A percentile compares a stretch with the other conserved stretches of the same genome.
phyloP scores from a whole-genome alignment of 2,329 filamentous ascomycete genomes.

The Aaosphaeria pasadenensis region DNA sequence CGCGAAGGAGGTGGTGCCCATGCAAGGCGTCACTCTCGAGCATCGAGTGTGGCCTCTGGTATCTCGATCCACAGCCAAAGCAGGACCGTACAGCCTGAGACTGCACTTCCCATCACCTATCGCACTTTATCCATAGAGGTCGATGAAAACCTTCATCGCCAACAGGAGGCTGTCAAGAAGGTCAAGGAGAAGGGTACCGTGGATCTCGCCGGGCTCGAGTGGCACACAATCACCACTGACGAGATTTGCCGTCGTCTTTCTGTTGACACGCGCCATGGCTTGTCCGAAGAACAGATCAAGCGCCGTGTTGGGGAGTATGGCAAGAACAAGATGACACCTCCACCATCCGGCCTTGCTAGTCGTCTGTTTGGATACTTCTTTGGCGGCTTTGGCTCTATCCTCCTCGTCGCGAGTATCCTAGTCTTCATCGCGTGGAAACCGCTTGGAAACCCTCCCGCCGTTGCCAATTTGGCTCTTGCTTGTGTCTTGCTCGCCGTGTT shows the following conservation, averaged over 20 bases:
- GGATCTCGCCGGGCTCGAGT: constrained; percentile 57
- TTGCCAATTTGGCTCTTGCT: constrained; percentile 69
- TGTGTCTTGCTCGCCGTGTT: constrained; percentile 72
- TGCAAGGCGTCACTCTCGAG: constrained; percentile 26
- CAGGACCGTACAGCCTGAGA: constrained; percentile 39
- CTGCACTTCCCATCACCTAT: constrained; percentile 44
- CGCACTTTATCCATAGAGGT: constrained; percentile 46
- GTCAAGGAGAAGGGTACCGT: constrained; percentile 33
- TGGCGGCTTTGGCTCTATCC: constrained; percentile 70
- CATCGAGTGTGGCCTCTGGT: constrained; percentile 32
- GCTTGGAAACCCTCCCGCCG: constrained; percentile 66
- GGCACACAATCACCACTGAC: constrained; percentile 60
- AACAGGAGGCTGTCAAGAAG: constrained; percentile 25
- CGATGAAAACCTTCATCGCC: constrained; percentile 28
- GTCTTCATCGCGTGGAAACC: constrained; percentile 78
- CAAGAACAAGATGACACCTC: constrained; percentile 63
- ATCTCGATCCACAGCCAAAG: constrained; percentile 32
- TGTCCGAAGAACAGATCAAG: constrained; percentile 58
- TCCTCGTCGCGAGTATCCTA: constrained; percentile 65
- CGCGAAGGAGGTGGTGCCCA: constrained; percentile 9
- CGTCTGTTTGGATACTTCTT: constrained; percentile 70
- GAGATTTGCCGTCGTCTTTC: constrained; percentile 61
- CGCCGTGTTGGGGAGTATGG: constrained; percentile 60
- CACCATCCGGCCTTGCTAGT: constrained; percentile 58
- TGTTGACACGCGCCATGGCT: constrained; percentile 55